Conservation (phyloP, 345 rosid genomes). For the Punica granatum region DNA sequence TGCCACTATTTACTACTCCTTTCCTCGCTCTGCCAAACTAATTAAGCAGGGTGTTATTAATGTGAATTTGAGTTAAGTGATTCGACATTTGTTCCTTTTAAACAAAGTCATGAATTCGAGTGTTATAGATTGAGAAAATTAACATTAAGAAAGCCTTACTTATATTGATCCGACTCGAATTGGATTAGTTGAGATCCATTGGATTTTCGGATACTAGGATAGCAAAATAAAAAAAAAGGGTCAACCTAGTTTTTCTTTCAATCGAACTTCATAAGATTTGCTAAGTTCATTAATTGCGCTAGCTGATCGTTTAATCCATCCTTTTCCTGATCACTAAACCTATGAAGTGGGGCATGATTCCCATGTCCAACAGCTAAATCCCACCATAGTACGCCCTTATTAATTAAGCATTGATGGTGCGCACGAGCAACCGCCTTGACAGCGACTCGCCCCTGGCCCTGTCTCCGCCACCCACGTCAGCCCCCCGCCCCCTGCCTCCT, state of each 20-base stretch:
- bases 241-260: neutral
- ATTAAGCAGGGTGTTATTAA: no score
- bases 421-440: constrained; percentile 9
- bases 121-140: no score
- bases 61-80: no score
- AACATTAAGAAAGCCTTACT: no score
- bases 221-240: neutral
- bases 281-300: neutral
- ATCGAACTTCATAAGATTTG: no score
- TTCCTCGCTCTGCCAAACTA: no score
- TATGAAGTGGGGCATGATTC: neutral
- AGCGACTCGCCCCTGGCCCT: neutral
- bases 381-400: neutral
- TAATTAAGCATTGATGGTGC: neutral
- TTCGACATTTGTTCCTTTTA: no score
- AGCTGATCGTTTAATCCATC: neutral
- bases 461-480: neutral
- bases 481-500: neutral
- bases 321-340: neutral
- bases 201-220: no score
- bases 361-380: constrained; percentile 4
- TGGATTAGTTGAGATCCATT: no score
- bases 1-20: no score
- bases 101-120: no score
- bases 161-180: no score